phyloP scores from a whole-genome alignment of 2,329 filamentous ascomycete genomes.

The Akanthomyces muscarius region DNA sequence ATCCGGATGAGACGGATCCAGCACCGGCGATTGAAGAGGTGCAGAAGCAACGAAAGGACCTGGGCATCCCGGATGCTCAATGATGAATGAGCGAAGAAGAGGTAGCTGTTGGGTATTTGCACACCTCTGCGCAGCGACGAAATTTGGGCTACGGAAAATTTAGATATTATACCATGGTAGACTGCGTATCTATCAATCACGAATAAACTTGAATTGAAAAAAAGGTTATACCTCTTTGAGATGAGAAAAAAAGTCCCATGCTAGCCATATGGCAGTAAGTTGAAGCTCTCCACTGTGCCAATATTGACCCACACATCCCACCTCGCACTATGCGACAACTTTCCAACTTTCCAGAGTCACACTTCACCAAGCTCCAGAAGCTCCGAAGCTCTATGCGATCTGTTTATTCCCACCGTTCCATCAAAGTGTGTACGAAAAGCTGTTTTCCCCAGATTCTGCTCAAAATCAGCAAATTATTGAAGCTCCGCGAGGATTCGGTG shows the following conservation, averaged over 20 bases:
- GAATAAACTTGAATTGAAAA: background rate
- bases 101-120: background rate
- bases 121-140: background rate
- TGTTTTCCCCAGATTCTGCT: too few relatives aligned
- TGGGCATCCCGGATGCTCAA: conserved; percentile 38
- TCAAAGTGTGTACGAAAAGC: background rate
- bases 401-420: background rate
- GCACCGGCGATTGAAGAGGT: conserved; percentile 59
- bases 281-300: background rate
- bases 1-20: conserved; percentile 63
- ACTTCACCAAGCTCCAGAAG: background rate
- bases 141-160: background rate
- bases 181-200: background rate
- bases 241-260: background rate
- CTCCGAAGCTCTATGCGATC: background rate
- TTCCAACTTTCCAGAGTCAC: background rate
- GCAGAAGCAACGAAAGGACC: conserved; percentile 44
- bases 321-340: background rate
- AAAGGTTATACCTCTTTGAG: background rate
- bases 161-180: conserved; percentile 7
- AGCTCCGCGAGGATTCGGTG: background rate
- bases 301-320: background rate
- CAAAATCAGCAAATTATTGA: too few relatives aligned
- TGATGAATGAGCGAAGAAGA: background rate
- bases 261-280: background rate